phyloP scores from a whole-genome alignment of 805 yeast genomes.

The Kluyveromyces dobzhanskii region DNA sequence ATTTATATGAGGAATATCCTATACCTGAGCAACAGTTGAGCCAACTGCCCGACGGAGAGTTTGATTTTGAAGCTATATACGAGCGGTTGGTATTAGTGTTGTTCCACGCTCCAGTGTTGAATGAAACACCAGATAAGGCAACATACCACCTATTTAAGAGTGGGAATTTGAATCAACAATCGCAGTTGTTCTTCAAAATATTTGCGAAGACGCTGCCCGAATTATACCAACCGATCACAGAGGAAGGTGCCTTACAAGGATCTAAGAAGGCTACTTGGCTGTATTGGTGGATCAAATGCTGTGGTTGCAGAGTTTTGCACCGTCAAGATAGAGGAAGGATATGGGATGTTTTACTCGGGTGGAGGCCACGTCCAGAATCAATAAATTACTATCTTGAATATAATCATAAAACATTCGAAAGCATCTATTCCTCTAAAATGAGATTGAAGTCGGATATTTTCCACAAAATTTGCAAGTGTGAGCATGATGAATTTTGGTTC shows the following conservation, averaged over 20 bases:
- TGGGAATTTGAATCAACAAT: slow-evolving; percentile 27
- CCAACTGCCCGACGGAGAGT: slow-evolving; percentile 19
- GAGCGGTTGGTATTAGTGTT: slow-evolving; percentile 71
- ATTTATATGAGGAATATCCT: slow-evolving; percentile 25
- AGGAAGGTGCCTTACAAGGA: slow-evolving; percentile 65
- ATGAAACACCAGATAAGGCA: slow-evolving; percentile 27
- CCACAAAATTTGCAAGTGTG: slow-evolving; percentile 10
- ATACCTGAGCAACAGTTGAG: slow-evolving; percentile 17
- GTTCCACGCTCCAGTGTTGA: slow-evolving; percentile 49
- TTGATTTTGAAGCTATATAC: slow-evolving; percentile 59
- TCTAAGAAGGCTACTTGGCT: slow-evolving; percentile 71
- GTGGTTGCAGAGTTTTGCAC: slow-evolving; percentile 81
- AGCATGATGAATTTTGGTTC: slow-evolving; percentile 30
- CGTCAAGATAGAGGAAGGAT: slow-evolving; percentile 74
- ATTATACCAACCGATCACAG: slow-evolving; percentile 62
- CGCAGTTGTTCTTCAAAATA: slow-evolving; percentile 45
- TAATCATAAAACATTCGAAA: slow-evolving; percentile 25
- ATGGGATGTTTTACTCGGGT: slow-evolving; percentile 84
- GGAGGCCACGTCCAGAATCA: slow-evolving; percentile 41
- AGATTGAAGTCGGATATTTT: slow-evolving; percentile 4
- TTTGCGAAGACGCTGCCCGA: slow-evolving; percentile 65
- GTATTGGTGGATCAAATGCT: slow-evolving; percentile 90
- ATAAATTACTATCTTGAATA: slow-evolving; percentile 29
- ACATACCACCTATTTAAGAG: slow-evolving; percentile 30
- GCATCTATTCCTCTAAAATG: slow-evolving; percentile 16